A percentile compares a stretch with the other conserved stretches of the same genome.
These are phyloP conservation scores for Hygrocybe punicea DNA, from an alignment of 768 basidiomycete genomes.

Conservation along the genomic window DNA sequence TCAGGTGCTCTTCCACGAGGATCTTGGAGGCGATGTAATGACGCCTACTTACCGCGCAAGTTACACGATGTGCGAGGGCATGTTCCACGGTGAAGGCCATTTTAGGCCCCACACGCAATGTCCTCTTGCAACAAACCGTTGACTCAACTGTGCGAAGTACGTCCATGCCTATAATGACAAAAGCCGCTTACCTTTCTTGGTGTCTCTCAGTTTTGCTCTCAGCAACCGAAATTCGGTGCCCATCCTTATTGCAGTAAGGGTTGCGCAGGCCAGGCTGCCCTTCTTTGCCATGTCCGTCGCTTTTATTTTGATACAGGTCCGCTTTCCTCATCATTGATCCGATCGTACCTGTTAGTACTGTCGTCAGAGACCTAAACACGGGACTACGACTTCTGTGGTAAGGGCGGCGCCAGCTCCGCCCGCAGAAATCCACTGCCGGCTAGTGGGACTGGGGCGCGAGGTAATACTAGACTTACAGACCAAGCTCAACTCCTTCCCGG, in stretches of 20 bases:
- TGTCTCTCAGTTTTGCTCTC: constrained; percentile 44
- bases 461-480: background rate
- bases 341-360: constrained; percentile 40
- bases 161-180: constrained; percentile 12
- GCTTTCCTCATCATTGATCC: background rate
- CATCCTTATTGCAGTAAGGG: constrained; percentile 53
- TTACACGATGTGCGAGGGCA: too few relatives aligned
- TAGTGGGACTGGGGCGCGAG: background rate
- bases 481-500: background rate
- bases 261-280: constrained; percentile 46
- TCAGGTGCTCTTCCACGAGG: too few relatives aligned
- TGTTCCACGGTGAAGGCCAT: background rate
- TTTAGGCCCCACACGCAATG: background rate
- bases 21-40: too few relatives aligned
- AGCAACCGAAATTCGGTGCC: constrained; percentile 46
- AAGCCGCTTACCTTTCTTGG: too few relatives aligned
- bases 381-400: constrained; percentile 61
- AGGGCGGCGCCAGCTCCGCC: constrained; percentile 56
- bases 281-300: constrained; percentile 40
- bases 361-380: constrained; percentile 57
- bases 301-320: background rate
- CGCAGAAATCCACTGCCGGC: constrained; percentile 13
- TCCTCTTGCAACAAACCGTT: background rate
- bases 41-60: too few relatives aligned
- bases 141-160: constrained; percentile 39